Evolutionary conservation across 2,329 filamentous ascomycete species (phyloP).

Genomic region (Fusarium armeniacum): DNA sequence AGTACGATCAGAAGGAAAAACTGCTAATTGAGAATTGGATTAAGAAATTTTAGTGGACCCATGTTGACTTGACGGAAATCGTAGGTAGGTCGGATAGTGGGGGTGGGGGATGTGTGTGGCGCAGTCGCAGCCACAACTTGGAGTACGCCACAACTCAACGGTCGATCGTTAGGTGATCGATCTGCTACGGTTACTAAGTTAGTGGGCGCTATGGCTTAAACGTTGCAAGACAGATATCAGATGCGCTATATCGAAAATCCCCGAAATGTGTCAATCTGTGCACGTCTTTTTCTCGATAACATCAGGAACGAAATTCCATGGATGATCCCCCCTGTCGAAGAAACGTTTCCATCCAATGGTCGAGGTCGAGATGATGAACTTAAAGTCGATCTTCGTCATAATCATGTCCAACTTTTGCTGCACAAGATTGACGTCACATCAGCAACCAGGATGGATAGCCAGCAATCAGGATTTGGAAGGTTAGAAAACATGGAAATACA

Average conservation of each 20-base stretch:
- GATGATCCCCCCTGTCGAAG: conserved; percentile 11
- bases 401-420: conserved; percentile 40
- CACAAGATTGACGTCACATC: conserved; percentile 48
- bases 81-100: conserved; percentile 39
- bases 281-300: conserved; percentile 7
- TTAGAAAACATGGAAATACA: conserved; percentile 43
- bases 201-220: conserved; percentile 17
- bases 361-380: conserved; percentile 29
- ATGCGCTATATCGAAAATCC: conserved; percentile 15
- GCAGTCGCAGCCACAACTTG: conserved; percentile 7
- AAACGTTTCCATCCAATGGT: conserved; percentile 23
- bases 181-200: conserved; percentile 4
- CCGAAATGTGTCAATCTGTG: conserved; percentile 13
- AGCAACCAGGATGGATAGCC: conserved; percentile 32
- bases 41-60: conserved; percentile 49
- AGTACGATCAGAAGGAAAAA: conserved; percentile 37
- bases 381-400: conserved; percentile 48
- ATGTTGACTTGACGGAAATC: conserved; percentile 19
- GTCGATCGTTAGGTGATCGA: not conserved
- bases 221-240: conserved; percentile 14
- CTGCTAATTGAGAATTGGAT: conserved; percentile 31
- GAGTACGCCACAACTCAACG: not conserved
- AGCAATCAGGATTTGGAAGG: conserved; percentile 50
- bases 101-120: conserved; percentile 31
- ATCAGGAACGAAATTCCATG: conserved; percentile 20